These are phyloP conservation scores for Moniliophthora roreri DNA, from an alignment of 1,284 basidiomycete species.

Conservation along the genomic window DNA sequence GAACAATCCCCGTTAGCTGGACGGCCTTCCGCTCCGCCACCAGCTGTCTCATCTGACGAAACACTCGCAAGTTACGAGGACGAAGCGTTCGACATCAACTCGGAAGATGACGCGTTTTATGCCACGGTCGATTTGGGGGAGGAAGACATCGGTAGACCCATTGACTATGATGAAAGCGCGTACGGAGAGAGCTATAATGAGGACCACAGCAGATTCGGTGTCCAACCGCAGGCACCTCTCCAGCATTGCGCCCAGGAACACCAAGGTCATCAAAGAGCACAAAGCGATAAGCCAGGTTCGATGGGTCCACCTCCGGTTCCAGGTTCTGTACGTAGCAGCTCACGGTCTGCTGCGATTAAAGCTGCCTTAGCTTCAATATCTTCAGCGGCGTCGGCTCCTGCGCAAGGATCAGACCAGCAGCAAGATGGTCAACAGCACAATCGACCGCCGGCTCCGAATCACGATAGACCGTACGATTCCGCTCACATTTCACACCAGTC, in stretches of 20 bases:
- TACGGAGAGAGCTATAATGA: conserved; percentile 7
- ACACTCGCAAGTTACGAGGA: too few relatives aligned
- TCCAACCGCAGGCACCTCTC: neutral
- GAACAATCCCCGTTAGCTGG: conserved; percentile 15
- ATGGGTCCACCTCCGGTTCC: neutral
- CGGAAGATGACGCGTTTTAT: conserved; percentile 64
- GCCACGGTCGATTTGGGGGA: conserved; percentile 59
- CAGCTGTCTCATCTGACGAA: too few relatives aligned
- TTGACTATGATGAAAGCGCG: conserved; percentile 47
- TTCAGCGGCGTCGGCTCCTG: neutral
- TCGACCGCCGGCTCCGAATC: neutral
- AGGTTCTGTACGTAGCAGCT: neutral
- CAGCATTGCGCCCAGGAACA: neutral
- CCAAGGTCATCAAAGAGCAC: neutral
- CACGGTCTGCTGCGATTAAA: neutral
- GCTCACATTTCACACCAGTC: neutral
- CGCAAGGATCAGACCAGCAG: neutral
- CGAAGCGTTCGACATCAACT: conserved; percentile 51
- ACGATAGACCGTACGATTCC: neutral
- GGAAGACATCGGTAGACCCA: conserved; percentile 45
- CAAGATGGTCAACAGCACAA: neutral
- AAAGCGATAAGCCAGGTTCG: neutral
- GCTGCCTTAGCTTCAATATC: neutral
- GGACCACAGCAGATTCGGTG: neutral
- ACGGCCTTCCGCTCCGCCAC: too few relatives aligned